phyloP scores from a whole-genome alignment of 1,284 basidiomycete genomes.

The Heterobasidion occidentale region DNA sequence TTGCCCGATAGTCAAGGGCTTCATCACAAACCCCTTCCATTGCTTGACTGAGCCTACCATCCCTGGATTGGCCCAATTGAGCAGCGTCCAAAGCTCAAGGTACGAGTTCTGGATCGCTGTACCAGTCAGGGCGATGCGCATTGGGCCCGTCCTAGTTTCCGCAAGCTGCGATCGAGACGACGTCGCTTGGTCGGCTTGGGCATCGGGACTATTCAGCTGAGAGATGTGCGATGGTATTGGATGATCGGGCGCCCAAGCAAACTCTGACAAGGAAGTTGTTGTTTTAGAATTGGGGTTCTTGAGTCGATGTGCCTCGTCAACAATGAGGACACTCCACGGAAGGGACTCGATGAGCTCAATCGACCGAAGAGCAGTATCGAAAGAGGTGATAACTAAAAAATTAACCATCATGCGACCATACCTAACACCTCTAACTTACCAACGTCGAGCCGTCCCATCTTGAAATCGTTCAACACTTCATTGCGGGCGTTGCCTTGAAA shows the following conservation, averaged over 20 bases:
- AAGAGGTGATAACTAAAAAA: constrained; percentile 57
- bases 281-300: constrained; percentile 66
- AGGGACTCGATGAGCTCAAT: constrained; percentile 59
- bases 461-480: constrained; percentile 58
- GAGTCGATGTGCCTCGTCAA: constrained; percentile 79
- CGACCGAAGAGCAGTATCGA: constrained; percentile 60
- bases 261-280: constrained; percentile 41
- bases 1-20: constrained; percentile 64
- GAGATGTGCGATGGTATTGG: constrained; percentile 8
- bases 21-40: constrained; percentile 62
- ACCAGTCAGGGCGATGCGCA: constrained; percentile 69
- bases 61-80: constrained; percentile 77
- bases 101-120: constrained; percentile 85
- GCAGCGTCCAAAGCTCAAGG: constrained; percentile 75
- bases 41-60: constrained; percentile 55
- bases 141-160: constrained; percentile 11
- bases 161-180: not conserved
- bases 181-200: not conserved
- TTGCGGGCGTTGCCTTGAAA: constrained; percentile 53
- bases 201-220: constrained; percentile 3
- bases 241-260: constrained; percentile 10
- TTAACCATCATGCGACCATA: not conserved
- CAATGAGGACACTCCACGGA: constrained; percentile 62
- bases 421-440: constrained; percentile 31
- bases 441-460: constrained; percentile 66